Evolutionary conservation across 306 rosid species (phyloP).

Genomic region (peach (Prunus persica)): DNA sequence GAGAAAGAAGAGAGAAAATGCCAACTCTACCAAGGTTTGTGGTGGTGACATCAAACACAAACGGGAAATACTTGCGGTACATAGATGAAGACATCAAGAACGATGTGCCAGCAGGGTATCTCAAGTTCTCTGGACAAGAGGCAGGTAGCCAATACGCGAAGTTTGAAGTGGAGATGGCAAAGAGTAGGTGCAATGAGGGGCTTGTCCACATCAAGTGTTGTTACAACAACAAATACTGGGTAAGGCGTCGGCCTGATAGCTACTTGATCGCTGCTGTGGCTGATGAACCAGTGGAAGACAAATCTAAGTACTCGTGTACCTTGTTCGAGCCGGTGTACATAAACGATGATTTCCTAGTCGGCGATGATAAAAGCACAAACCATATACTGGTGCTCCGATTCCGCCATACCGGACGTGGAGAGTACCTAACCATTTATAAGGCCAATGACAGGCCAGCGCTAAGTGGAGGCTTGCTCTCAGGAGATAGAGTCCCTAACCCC

Average conservation of each 20-base stretch:
- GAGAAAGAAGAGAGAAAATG: neutral
- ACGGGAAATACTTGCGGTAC: constrained; percentile 15
- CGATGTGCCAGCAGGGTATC: neutral
- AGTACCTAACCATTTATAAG: neutral
- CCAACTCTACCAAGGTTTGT: constrained; percentile 2
- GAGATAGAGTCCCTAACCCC: neutral
- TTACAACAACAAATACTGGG: constrained; percentile 29
- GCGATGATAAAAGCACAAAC: too few relatives aligned
- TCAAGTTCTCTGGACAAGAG: constrained; percentile 6
- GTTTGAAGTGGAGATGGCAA: neutral
- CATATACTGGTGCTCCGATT: neutral
- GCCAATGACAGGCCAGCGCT: too few relatives aligned
- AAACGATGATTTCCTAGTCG: neutral
- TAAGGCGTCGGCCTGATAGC: neutral
- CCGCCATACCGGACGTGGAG: neutral
- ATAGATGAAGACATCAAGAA: neutral
- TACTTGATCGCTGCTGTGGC: constrained; percentile 10
- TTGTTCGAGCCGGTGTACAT: constrained; percentile 17
- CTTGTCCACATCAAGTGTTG: constrained; percentile 18
- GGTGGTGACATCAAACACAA: constrained; percentile 12
- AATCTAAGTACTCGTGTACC: neutral
- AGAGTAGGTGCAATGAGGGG: neutral
- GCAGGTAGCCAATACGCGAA: constrained; percentile 11
- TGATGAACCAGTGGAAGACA: constrained; percentile 3
- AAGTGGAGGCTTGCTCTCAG: fast-evolving